These are phyloP conservation scores for Scleroderma bovista DNA, from an alignment of 768 basidiomycete genomes.

Conservation along the genomic window DNA sequence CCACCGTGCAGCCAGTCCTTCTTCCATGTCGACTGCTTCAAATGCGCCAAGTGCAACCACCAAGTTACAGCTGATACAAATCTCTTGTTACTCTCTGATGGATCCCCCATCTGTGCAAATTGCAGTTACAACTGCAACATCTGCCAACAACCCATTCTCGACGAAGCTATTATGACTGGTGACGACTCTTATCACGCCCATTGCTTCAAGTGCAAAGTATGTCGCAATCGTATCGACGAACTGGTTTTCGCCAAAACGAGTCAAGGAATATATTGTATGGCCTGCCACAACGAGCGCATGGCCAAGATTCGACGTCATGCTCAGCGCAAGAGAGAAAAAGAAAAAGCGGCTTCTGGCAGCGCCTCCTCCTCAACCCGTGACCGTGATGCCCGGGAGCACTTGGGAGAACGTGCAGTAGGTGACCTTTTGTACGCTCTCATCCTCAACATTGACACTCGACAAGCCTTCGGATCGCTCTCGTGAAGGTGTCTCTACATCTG, in stretches of 20 bases:
- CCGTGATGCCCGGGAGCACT: conserved; percentile 19
- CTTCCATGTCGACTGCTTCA: conserved; percentile 94
- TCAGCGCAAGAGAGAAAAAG: conserved; percentile 63
- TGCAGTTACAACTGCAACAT: conserved; percentile 96
- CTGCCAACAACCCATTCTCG: conserved; percentile 89
- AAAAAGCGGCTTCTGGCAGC: conserved; percentile 33
- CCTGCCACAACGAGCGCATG: conserved; percentile 96
- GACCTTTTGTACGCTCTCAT: not conserved
- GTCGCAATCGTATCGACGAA: conserved; percentile 92
- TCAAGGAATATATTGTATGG: conserved; percentile 98
- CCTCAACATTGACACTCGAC: not conserved
- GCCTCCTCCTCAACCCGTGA: conserved; percentile 22
- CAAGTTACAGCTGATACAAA: conserved; percentile 96
- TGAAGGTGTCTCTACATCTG: not conserved
- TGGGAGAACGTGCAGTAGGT: conserved; percentile 42
- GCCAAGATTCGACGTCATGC: conserved; percentile 87
- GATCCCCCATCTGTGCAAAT: conserved; percentile 91
- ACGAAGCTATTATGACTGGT: conserved; percentile 99
- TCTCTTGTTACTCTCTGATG: conserved; percentile 93
- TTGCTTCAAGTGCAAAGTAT: conserved; percentile 97
- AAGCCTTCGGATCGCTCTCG: conserved; percentile 10
- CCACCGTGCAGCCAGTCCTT: conserved; percentile 67
- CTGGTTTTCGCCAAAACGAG: conserved; percentile 98
- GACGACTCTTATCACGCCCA: conserved; percentile 98
- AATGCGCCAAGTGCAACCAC: conserved; percentile 92